phyloP scores from a whole-genome alignment of 1,284 basidiomycete species.

The Termitomyces sp. region DNA sequence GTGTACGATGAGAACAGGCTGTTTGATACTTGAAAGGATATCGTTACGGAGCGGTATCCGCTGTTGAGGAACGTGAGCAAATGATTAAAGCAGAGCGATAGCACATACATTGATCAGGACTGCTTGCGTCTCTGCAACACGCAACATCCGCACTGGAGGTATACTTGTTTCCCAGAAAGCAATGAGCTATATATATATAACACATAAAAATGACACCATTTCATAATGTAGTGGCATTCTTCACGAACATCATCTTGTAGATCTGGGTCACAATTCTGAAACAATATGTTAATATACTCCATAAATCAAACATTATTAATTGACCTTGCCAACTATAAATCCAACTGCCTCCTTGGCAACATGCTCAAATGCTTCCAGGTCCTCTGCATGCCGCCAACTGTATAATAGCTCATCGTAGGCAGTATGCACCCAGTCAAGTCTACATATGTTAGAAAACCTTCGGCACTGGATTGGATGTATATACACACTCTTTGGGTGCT shows the following conservation, averaged over 20 bases:
- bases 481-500: conserved; percentile 57
- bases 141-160: conserved; percentile 49
- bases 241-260: conserved; percentile 52
- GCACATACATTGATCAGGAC: conserved; percentile 53
- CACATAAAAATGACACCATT: not conserved
- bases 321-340: conserved; percentile 49
- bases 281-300: conserved; percentile 5
- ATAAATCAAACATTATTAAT: conserved; percentile 14
- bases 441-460: conserved; percentile 21
- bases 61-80: conserved; percentile 27
- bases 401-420: conserved; percentile 59
- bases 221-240: not conserved
- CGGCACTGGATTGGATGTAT: not conserved
- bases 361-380: conserved; percentile 64
- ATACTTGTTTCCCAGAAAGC: conserved; percentile 54
- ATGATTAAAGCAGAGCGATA: not conserved
- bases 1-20: conserved; percentile 70
- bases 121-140: conserved; percentile 48
- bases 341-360: conserved; percentile 52
- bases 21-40: conserved; percentile 45
- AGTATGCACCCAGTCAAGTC: conserved; percentile 53
- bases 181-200: conserved; percentile 46
- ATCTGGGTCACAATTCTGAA: conserved; percentile 47
- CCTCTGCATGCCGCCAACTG: conserved; percentile 60
- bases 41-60: conserved; percentile 45